Evolutionary conservation across 2,329 filamentous ascomycete species (phyloP).

Genomic region (Fusarium kyushuense): DNA sequence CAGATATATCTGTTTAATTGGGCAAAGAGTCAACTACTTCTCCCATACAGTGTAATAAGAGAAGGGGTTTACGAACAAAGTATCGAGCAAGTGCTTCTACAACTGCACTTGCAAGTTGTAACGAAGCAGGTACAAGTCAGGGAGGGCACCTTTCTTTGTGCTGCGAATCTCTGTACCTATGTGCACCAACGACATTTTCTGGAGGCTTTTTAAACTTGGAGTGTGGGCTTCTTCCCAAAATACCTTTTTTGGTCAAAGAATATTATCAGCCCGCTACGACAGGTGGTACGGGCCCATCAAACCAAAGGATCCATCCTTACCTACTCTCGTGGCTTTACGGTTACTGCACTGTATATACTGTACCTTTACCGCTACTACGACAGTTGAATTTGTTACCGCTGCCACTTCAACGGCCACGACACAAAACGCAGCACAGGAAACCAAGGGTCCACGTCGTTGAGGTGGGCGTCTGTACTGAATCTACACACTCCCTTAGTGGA

Average conservation of each 20-base stretch:
- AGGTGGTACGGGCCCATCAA: constrained; percentile 30
- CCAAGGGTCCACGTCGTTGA: constrained; percentile 29
- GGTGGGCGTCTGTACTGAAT: constrained; percentile 26
- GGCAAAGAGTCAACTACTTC: not conserved
- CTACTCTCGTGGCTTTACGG: not conserved
- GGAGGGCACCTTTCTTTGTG: not conserved
- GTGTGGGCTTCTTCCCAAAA: constrained; percentile 19
- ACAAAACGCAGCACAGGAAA: constrained; percentile 22
- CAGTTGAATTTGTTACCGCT: constrained; percentile 21
- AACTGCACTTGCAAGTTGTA: not conserved
- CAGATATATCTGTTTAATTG: constrained; percentile 12
- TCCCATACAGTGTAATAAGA: constrained; percentile 20
- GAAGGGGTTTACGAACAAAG: constrained; percentile 9
- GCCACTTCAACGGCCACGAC: constrained; percentile 31
- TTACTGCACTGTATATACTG: not conserved
- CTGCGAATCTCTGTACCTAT: not conserved
- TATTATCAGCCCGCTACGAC: constrained; percentile 19
- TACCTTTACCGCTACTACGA: not conserved
- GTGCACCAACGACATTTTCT: constrained; percentile 4
- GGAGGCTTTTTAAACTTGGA: not conserved
- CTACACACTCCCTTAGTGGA: constrained; percentile 15
- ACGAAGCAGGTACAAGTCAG: constrained; percentile 13
- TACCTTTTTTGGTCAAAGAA: constrained; percentile 16
- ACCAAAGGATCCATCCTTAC: too few relatives aligned
- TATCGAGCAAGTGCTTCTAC: not conserved